Percentiles rank a stretch among this genome's conserved stretches.
These are phyloP conservation scores for Sugiyamaella smithiae DNA, from an alignment of 805 yeast genomes.

Conservation along the genomic window DNA sequence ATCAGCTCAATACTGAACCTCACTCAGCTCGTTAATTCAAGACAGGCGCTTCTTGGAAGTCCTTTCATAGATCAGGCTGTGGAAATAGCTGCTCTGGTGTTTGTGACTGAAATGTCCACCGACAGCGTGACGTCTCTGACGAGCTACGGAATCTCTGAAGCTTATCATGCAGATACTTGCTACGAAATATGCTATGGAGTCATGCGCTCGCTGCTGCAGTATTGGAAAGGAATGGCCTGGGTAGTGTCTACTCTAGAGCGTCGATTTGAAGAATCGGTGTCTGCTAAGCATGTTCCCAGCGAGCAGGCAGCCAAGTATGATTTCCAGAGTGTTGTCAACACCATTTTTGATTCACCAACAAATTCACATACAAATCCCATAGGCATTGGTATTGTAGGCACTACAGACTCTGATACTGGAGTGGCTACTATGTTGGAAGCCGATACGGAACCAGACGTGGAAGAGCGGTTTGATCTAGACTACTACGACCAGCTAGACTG, in stretches of 20 bases:
- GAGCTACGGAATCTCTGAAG: background rate
- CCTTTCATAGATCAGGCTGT: constrained; percentile 12
- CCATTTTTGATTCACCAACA: background rate
- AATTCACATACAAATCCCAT: background rate
- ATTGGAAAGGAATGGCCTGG: constrained; percentile 10
- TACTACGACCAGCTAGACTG: background rate
- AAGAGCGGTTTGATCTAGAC: background rate
- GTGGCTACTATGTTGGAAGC: background rate
- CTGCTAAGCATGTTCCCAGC: background rate
- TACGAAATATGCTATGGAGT: constrained; percentile 1
- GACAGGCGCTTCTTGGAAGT: background rate
- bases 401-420: background rate
- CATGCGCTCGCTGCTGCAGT: constrained; percentile 1
- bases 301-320: background rate
- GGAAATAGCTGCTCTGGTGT: constrained; percentile 9
- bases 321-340: background rate
- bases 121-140: constrained; percentile 1
- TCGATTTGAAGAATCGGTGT: background rate
- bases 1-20: constrained; percentile 8
- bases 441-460: background rate
- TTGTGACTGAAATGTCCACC: constrained; percentile 2
- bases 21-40: background rate
- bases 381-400: background rate
- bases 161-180: background rate
- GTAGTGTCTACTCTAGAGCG: constrained; percentile 7